A percentile compares a stretch with the other conserved stretches of the same genome.
phyloP scores from a whole-genome alignment of 805 yeast genomes.

The Yamadazyma akitaensis region DNA sequence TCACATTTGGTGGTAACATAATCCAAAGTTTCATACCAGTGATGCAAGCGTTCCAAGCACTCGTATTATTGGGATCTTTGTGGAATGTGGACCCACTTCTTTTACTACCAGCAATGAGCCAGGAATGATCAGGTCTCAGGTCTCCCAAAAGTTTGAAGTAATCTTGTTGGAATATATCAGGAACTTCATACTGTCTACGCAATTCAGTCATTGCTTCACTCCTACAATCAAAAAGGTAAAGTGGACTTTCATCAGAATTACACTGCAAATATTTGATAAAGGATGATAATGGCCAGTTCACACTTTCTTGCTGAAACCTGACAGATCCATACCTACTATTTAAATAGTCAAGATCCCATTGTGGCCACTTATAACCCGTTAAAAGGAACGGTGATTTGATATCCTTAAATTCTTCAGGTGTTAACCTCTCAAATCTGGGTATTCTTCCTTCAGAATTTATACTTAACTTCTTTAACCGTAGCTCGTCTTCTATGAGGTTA shows the following conservation, averaged over 20 bases:
- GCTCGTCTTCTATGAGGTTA: conserved; percentile 48
- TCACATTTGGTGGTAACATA: conserved; percentile 73
- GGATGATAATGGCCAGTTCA: conserved; percentile 66
- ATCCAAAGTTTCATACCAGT: conserved; percentile 81
- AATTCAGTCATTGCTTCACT: conserved; percentile 62
- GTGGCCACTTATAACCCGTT: conserved; percentile 53
- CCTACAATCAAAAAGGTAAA: conserved; percentile 81
- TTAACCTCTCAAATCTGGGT: conserved; percentile 52
- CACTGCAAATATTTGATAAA: conserved; percentile 58
- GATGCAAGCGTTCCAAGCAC: conserved; percentile 85
- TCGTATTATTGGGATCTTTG: conserved; percentile 87
- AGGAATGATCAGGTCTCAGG: conserved; percentile 86
- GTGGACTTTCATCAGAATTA: conserved; percentile 79
- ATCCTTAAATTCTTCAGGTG: conserved; percentile 43
- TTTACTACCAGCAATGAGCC: conserved; percentile 84
- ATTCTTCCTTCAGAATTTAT: conserved; percentile 37
- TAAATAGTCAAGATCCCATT: conserved; percentile 55
- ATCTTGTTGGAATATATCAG: conserved; percentile 56
- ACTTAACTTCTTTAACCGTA: conserved; percentile 22
- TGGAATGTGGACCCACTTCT: conserved; percentile 88
- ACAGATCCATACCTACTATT: conserved; percentile 53
- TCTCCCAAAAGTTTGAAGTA: conserved; percentile 50
- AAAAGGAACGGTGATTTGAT: conserved; percentile 68
- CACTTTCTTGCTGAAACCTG: conserved; percentile 79
- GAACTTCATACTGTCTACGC: conserved; percentile 48